These are phyloP conservation scores for Cyathus striatus DNA, from an alignment of 768 basidiomycete species.

Conservation along the genomic window DNA sequence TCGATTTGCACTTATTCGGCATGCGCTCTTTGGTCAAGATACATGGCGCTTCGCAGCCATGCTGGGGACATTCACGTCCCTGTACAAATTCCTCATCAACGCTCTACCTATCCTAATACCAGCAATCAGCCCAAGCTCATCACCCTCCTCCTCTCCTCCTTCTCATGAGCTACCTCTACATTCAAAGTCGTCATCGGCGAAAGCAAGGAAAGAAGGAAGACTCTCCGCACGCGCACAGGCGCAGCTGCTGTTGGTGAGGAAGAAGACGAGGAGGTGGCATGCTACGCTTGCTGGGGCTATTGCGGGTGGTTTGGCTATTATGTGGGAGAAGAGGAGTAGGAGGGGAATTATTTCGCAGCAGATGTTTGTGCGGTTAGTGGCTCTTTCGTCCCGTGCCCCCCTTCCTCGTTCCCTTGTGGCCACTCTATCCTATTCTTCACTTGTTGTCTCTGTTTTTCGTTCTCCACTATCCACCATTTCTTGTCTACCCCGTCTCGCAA, in stretches of 20 bases:
- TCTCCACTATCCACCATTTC: too few relatives aligned
- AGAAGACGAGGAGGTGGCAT: conserved; percentile 73
- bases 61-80: conserved; percentile 74
- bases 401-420: too few relatives aligned
- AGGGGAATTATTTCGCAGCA: conserved; percentile 77
- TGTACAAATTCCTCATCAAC: conserved; percentile 81
- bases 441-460: too few relatives aligned
- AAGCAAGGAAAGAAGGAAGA: conserved; percentile 35
- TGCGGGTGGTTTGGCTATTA: conserved; percentile 67
- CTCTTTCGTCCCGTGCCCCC: not conserved
- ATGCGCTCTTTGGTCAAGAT: conserved; percentile 81
- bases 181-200: conserved; percentile 18
- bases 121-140: conserved; percentile 24
- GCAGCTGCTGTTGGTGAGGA: conserved; percentile 58
- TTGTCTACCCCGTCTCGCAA: too few relatives aligned
- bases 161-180: conserved; percentile 17
- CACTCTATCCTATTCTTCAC: too few relatives aligned
- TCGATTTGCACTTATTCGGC: conserved; percentile 63
- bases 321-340: conserved; percentile 69
- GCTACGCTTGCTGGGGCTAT: conserved; percentile 73
- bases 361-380: conserved; percentile 75
- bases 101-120: conserved; percentile 69
- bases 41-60: conserved; percentile 83
- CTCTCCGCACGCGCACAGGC: conserved; percentile 61
- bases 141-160: conserved; percentile 18